A percentile compares a stretch with the other conserved stretches of the same genome.
These are phyloP conservation scores for Alternaria gansuensis DNA, from an alignment of 2,329 filamentous ascomycete species.

Conservation along the genomic window DNA sequence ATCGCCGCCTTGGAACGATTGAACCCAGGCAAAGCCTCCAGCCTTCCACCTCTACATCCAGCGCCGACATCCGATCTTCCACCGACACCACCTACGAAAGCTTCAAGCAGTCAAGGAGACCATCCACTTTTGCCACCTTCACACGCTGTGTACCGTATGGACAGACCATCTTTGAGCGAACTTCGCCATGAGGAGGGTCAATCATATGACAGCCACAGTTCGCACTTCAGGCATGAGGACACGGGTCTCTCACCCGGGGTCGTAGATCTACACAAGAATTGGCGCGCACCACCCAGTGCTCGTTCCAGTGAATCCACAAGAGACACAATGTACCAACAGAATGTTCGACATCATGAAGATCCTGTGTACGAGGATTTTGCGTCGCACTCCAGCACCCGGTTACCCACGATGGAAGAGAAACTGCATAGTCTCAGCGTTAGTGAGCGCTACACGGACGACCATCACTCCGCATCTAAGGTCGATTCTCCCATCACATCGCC, in stretches of 20 bases:
- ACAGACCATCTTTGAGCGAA: constrained; percentile 34
- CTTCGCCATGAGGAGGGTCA: constrained; percentile 25
- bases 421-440: constrained; percentile 36
- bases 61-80: constrained; percentile 46
- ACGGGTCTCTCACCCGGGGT: constrained; percentile 29
- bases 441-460: constrained; percentile 38
- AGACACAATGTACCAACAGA: constrained; percentile 40
- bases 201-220: constrained; percentile 24
- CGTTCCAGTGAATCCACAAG: constrained; percentile 41
- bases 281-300: constrained; percentile 43
- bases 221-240: constrained; percentile 32
- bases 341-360: constrained; percentile 34
- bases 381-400: constrained; percentile 32
- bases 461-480: constrained; percentile 26
- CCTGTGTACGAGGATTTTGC: constrained; percentile 33
- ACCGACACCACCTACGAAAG: constrained; percentile 35
- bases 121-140: constrained; percentile 14
- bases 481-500: constrained; percentile 30
- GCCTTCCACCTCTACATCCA: constrained; percentile 39
- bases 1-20: constrained; percentile 69
- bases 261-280: constrained; percentile 40
- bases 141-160: constrained; percentile 21
- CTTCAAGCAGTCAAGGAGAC: constrained; percentile 17
- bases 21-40: constrained; percentile 41
- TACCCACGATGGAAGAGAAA: constrained; percentile 39